Evolutionary conservation across 2,329 filamentous ascomycete genomes (phyloP), one percentile per base, ranked within the genome.

Genomic region (Xylaria sp.): DNA sequence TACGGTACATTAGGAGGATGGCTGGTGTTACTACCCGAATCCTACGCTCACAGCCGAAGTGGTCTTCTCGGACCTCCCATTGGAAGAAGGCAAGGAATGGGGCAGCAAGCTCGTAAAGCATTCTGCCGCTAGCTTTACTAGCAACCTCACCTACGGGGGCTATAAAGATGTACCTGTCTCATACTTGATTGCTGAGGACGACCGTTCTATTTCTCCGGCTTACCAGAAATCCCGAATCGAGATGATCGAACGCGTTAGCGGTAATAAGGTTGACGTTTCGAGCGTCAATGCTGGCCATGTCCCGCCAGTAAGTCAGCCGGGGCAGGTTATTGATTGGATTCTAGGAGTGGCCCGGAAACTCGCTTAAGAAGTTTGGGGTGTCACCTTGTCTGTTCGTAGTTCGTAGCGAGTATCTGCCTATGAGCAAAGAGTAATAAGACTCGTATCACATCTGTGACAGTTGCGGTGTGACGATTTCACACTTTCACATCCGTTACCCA

Each of bases 151-250:
- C 3, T 76, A 81, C 69, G 65, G 74, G 5, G 79, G 79, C 1
- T 81, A 81, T 65, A 78, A 77, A 53, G 73, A 81, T 55, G 71
- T 81, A 1, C 77, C 77, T 0, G 77, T 78, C 2, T 79, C 76
- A 5, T 82, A 78, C 64, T 69, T 82, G 17, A 10, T 81, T 44
- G 76, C 75, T 51, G 76, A 78, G 58, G 63, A 73, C 1, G 79
- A 83, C 65, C 25, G 60, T 15, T 71, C 72, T 31, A 71, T 82
- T 33, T 51, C 72, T 3, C 71, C 77, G 0, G 57, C 66, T 11
- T 58, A 71, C 6, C 79, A 82, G 69, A 74, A 74, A 64, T 68
- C 58, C 1, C 57, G 61, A n/a, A 79, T 81, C 56, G 73, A 77
- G n/a, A 70, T 68, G 50, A 79, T 82, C 59, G 77, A 80, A 69